Conservation (phyloP, 2,329 filamentous ascomycete species). For the Xylariaceae sp. region DNA sequence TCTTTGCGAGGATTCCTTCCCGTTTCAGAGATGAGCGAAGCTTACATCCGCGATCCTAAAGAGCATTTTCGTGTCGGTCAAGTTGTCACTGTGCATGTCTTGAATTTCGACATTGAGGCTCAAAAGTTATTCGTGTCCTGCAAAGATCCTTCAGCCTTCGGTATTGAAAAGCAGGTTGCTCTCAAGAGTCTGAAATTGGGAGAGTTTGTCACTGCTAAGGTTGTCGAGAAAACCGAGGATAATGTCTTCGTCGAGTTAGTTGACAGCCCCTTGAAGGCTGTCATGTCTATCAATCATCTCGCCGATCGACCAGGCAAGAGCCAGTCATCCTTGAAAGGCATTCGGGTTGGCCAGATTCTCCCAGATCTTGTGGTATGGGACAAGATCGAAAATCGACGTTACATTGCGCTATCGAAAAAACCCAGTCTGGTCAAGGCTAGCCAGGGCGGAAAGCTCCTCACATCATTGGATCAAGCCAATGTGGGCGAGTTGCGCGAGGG, state of each 20-base stretch:
- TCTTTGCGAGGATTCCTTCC: constrained; percentile 80
- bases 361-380: constrained; percentile 81
- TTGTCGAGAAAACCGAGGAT: constrained; percentile 75
- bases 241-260: constrained; percentile 73
- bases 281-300: constrained; percentile 72
- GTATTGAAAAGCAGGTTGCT: constrained; percentile 68
- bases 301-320: constrained; percentile 77
- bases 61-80: constrained; percentile 89
- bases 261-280: constrained; percentile 70
- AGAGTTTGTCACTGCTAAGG: constrained; percentile 70
- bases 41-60: constrained; percentile 82
- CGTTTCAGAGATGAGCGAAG: constrained; percentile 96
- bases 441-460: constrained; percentile 67
- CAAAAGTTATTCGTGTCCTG: constrained; percentile 82
- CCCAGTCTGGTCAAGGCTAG: constrained; percentile 73
- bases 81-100: constrained; percentile 84
- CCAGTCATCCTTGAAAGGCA: constrained; percentile 69
- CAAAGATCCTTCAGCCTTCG: constrained; percentile 79
- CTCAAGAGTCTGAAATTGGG: constrained; percentile 72
- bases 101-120: constrained; percentile 69
- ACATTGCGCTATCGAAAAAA: constrained; percentile 77
- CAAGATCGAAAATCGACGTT: constrained; percentile 73
- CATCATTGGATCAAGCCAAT: constrained; percentile 65
- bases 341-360: constrained; percentile 79
- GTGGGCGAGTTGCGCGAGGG: constrained; percentile 67